These are phyloP conservation scores for Marsdenia floribunda DNA, from an alignment of 257 asterid species.

Conservation along the genomic window DNA sequence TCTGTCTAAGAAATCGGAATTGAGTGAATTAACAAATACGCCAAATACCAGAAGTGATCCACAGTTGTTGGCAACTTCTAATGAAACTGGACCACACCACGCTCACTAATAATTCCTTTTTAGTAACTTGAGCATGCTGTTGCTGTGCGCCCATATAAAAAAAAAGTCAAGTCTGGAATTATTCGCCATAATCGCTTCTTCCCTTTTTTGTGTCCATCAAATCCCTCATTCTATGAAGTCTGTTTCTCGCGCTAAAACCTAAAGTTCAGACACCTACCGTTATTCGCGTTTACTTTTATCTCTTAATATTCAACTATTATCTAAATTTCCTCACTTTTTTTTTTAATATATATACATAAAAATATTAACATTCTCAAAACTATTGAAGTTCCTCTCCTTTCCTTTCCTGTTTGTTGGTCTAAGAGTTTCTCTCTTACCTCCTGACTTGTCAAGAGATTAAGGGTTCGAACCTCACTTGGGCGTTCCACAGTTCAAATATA, in stretches of 20 bases:
- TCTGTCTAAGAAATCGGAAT: not conserved
- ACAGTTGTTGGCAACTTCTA: conserved; percentile 6
- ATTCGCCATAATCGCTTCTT: conserved; percentile 21
- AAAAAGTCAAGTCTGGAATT: conserved; percentile 27
- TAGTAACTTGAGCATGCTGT: conserved; percentile 11
- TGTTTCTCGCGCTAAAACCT: conserved; percentile 19
- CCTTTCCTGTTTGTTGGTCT: too few species aligned
- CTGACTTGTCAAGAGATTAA: too few species aligned
- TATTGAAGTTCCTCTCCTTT: too few species aligned
- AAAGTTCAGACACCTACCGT: not conserved
- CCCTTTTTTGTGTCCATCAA: conserved; percentile 23
- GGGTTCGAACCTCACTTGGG: too few species aligned
- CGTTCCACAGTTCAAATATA: too few species aligned
- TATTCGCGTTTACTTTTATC: too few species aligned
- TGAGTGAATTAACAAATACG: not conserved
- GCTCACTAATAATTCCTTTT: not conserved
- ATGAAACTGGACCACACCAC: not conserved
- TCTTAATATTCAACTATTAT: too few species aligned
- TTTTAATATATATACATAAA: too few species aligned
- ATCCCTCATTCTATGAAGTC: conserved; percentile 14
- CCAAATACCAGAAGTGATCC: not conserved
- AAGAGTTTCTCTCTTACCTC: too few species aligned
- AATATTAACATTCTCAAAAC: too few species aligned
- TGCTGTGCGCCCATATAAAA: conserved; percentile 16
- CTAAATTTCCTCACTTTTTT: too few species aligned